Evolutionary conservation across 352 stramenopile genomes (phyloP).

Genomic region (Globisporangium nodosum): DNA sequence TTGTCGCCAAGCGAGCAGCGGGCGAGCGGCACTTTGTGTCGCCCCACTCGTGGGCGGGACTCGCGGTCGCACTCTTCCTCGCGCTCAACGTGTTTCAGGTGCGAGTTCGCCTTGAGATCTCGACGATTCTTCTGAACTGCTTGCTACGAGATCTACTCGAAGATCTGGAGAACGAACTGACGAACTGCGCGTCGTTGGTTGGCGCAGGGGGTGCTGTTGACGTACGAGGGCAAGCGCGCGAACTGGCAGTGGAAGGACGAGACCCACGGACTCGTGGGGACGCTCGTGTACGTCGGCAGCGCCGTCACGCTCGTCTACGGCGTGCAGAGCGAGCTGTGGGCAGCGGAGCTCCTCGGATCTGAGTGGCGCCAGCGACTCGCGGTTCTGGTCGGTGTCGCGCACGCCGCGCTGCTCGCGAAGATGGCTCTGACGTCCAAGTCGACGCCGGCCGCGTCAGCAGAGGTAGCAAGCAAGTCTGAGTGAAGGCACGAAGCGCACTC

Average conservation of each 20-base stretch:
- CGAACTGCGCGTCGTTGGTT: background rate
- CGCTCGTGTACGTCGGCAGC: conserved; percentile 49
- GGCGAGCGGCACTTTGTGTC: conserved; percentile 35
- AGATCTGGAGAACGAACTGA: background rate
- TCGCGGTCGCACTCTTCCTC: conserved; percentile 50
- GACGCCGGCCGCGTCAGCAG: background rate
- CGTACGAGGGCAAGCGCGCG: conserved; percentile 35
- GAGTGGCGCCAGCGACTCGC: conserved; percentile 41
- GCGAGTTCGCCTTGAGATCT: too few species aligned
- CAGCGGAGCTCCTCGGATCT: conserved; percentile 14
- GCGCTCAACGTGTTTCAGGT: conserved; percentile 61
- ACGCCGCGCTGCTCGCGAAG: conserved; percentile 33
- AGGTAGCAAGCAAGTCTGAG: background rate
- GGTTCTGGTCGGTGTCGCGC: conserved; percentile 33
- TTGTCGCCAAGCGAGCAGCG: conserved; percentile 25
- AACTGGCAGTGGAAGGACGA: conserved; percentile 78
- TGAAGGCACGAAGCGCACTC: background rate
- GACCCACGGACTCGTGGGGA: conserved; percentile 54
- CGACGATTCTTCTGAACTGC: background rate
- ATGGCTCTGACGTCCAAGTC: conserved; percentile 2
- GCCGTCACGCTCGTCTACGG: conserved; percentile 42
- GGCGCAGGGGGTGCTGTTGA: conserved; percentile 43
- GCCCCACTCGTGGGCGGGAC: conserved; percentile 46
- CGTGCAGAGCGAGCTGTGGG: conserved; percentile 39
- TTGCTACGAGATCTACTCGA: background rate